Evolutionary conservation across 257 asterid species (phyloP), one percentile per base, ranked within the genome.

Genomic region (Ilex asprella): DNA sequence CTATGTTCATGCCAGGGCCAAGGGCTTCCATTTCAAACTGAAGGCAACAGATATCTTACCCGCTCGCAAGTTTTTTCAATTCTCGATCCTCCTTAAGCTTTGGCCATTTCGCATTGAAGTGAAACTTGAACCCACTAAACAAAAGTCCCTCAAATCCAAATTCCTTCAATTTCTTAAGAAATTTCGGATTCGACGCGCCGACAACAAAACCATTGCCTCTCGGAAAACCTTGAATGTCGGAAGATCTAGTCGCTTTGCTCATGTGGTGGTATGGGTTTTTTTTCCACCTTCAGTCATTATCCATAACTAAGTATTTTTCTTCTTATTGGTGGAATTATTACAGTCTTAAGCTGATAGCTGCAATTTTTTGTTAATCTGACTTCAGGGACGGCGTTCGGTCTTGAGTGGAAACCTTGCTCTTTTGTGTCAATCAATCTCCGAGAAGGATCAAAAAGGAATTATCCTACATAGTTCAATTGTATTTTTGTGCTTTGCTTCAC

Each of bases 1-100:
- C 54, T 31, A 67, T 70, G 50, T 83, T 39, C 76, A 75, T 43
- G 82, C 79, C 27, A 71, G 70, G 59, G 74, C 75, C 35, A 73
- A 65, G 31, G 43, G 64, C 53, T 64, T 71, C 14, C 49, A 78
- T 64, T 64, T 83, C 73, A 70, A 70, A 15, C 31, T 80, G 21
- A 77, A 55, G 54, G 62, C 60, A 30, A 65, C 82, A 0, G 66
- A 30, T 39, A 47, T 67, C 43, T 55, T 73, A 29, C 79, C 80
- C 59, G 46, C 67, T 29, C 49, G 51, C 69, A 71, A 65, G 59
- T 58, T 65, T 41, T 59, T 56, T 53, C 78, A 49, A 39, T 66
- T 80, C 62, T 61, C 78, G 8, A 4, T 35, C 41, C 8, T 35
- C 8, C 41, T 35, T 35, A 35, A 35, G 41, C 41, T 35, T 35